These are phyloP conservation scores for Myriosclerotinia scirpicola DNA, from an alignment of 2,329 filamentous ascomycete genomes.

Conservation along the genomic window DNA sequence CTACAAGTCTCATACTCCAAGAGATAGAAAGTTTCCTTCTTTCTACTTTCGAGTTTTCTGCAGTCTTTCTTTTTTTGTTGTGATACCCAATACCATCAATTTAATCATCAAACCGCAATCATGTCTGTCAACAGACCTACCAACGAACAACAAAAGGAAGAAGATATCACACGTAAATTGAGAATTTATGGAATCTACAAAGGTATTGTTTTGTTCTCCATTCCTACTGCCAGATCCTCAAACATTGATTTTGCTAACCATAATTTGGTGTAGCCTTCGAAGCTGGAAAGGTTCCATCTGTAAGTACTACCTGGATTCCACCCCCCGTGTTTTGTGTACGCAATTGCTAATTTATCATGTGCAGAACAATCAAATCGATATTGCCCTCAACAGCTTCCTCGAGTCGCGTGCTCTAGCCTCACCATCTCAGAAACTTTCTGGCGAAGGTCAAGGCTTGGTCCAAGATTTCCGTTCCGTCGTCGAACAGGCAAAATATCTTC, in stretches of 20 bases:
- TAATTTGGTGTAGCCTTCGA: conserved; percentile 63
- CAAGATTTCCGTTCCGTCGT: conserved; percentile 77
- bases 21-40: neutral
- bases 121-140: conserved; percentile 39
- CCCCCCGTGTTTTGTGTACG: conserved; percentile 17
- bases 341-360: conserved; percentile 7
- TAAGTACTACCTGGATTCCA: conserved; percentile 26
- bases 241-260: neutral
- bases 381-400: conserved; percentile 87
- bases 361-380: conserved; percentile 74
- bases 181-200: conserved; percentile 88
- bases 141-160: conserved; percentile 37
- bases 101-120: conserved; percentile 23
- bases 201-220: conserved; percentile 45
- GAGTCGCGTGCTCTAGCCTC: conserved; percentile 66
- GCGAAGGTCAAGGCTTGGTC: conserved; percentile 78
- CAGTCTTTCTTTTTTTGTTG: conserved; percentile 24
- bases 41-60: conserved; percentile 2
- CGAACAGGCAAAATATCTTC: conserved; percentile 76
- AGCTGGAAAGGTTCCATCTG: conserved; percentile 83
- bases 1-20: neutral
- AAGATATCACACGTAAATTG: conserved; percentile 86
- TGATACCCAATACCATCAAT: conserved; percentile 29
- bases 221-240: neutral
- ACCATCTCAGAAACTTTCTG: conserved; percentile 75